phyloP scores from a whole-genome alignment of 805 yeast species.

The Cyberlindnera mycetangii region DNA sequence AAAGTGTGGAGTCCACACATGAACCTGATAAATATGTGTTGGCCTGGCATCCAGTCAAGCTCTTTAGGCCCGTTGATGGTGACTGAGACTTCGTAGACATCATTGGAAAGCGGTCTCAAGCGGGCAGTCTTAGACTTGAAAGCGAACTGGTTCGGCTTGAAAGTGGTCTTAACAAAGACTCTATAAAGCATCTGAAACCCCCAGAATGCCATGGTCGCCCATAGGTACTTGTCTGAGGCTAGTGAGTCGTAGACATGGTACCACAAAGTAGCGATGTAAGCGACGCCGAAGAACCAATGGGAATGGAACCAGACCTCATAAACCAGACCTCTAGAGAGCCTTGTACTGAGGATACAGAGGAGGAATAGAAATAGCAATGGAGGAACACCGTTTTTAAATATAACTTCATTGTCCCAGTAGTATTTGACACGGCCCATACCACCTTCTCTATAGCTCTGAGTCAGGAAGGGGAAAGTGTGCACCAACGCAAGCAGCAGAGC shows the following conservation, averaged over 20 bases:
- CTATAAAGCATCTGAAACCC: constrained; percentile 46
- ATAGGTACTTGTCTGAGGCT: constrained; percentile 40
- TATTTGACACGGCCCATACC: constrained; percentile 33
- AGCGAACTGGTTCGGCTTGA: constrained; percentile 41
- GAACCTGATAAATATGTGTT: constrained; percentile 50
- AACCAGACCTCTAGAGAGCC: constrained; percentile 35
- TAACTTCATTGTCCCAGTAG: constrained; percentile 23
- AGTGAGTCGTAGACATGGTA: constrained; percentile 40
- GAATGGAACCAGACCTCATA: constrained; percentile 50
- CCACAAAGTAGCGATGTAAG: constrained; percentile 43
- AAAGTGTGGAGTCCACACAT: constrained; percentile 38
- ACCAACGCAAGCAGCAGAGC: constrained; percentile 44
- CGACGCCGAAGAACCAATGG: constrained; percentile 54
- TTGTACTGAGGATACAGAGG: constrained; percentile 42
- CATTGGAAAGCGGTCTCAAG: constrained; percentile 23
- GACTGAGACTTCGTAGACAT: constrained; percentile 37
- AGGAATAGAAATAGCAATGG: constrained; percentile 44
- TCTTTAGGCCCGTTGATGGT: constrained; percentile 27
- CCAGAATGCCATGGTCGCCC: constrained; percentile 54
- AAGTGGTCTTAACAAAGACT: constrained; percentile 41
- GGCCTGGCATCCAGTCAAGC: constrained; percentile 51
- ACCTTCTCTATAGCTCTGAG: constrained; percentile 46
- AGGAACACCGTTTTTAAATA: constrained; percentile 42
- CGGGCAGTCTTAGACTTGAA: constrained; percentile 38
- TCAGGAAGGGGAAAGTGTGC: constrained; percentile 49